These are phyloP conservation scores for Lachancea mirantina DNA, from an alignment of 805 yeast species.

Conservation along the genomic window DNA sequence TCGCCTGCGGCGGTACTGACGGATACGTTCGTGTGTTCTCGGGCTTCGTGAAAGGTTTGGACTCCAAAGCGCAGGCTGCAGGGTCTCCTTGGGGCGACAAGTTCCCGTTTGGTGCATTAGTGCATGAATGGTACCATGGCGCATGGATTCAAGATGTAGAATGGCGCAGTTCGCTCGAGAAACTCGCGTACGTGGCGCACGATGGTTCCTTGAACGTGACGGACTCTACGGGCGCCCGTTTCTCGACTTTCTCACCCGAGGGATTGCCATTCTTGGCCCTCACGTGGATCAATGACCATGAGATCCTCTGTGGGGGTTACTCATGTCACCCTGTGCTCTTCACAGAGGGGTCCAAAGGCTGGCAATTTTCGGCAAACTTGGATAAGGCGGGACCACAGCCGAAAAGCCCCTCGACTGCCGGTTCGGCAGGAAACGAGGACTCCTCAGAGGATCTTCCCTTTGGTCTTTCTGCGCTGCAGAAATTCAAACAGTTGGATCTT, in stretches of 20 bases:
- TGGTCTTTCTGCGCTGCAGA: constrained; percentile 76
- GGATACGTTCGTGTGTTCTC: constrained; percentile 88
- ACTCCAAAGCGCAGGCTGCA: constrained; percentile 42
- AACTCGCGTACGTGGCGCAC: constrained; percentile 75
- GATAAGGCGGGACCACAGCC: constrained; percentile 47
- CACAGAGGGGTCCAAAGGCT: constrained; percentile 62
- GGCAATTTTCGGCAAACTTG: constrained; percentile 48
- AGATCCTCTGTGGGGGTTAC: constrained; percentile 83
- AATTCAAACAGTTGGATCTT: constrained; percentile 92
- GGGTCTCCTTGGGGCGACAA: constrained; percentile 90
- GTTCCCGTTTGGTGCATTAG: constrained; percentile 83
- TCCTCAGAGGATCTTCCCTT: constrained; percentile 48
- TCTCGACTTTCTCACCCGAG: constrained; percentile 24
- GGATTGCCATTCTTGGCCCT: constrained; percentile 75
- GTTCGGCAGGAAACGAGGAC: constrained; percentile 28
- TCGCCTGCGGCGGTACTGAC: constrained; percentile 89
- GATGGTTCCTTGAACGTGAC: constrained; percentile 79
- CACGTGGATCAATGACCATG: constrained; percentile 57
- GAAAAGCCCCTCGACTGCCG: constrained; percentile 8
- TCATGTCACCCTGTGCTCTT: constrained; percentile 86
- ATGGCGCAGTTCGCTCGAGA: constrained; percentile 73
- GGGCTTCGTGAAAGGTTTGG: constrained; percentile 83
- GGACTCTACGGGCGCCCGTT: constrained; percentile 39
- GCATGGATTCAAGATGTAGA: constrained; percentile 91
- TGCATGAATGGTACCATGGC: constrained; percentile 43